These are phyloP conservation scores for Paramecium caudatum DNA, from an alignment of 73 alveolate species.

Conservation along the genomic window DNA sequence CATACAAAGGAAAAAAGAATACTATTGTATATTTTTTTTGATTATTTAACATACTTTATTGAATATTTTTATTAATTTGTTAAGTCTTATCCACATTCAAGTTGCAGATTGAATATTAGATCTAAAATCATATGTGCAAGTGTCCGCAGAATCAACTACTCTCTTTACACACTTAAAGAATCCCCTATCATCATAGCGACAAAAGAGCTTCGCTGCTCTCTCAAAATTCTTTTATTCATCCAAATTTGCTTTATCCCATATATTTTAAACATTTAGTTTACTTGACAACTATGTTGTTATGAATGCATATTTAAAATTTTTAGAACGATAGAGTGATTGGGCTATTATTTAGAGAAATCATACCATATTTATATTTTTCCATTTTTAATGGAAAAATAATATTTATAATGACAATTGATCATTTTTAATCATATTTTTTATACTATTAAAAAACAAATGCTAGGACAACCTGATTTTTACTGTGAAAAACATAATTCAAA, in stretches of 20 bases:
- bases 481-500: too few species aligned
- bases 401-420: too few species aligned
- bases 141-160: slow-evolving; percentile 16
- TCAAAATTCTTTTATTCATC: background rate
- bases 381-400: too few species aligned
- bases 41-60: too few species aligned
- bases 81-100: slow-evolving; percentile 3
- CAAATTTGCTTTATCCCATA: slow-evolving; percentile 21
- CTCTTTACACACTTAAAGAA: background rate
- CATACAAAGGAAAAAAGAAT: too few species aligned
- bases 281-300: slow-evolving; percentile 26
- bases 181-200: slow-evolving; percentile 32
- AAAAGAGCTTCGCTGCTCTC: background rate
- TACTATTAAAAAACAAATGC: too few species aligned
- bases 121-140: slow-evolving; percentile 12
- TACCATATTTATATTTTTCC: slow-evolving; percentile 50
- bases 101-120: background rate
- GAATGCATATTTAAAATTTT: slow-evolving; percentile 1
- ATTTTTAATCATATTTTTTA: too few species aligned
- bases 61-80: too few species aligned
- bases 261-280: slow-evolving; percentile 4
- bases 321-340: slow-evolving; percentile 7
- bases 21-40: too few species aligned
- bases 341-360: background rate
- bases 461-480: too few species aligned